Conservation (phyloP, 2,329 filamentous ascomycete genomes). For the Fusarium newnesense region DNA sequence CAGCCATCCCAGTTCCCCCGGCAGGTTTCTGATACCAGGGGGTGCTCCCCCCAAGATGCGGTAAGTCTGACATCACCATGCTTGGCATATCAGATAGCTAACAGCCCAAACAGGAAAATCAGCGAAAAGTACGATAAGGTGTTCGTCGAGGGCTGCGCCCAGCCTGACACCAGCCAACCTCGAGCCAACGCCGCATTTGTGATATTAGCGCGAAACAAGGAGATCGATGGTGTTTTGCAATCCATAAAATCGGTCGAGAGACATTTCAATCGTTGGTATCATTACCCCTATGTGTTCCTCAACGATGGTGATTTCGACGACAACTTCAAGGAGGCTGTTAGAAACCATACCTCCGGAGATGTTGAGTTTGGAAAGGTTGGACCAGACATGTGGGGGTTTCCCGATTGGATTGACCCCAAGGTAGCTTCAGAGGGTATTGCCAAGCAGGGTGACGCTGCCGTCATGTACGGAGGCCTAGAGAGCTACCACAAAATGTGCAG, state of each 20-base stretch:
- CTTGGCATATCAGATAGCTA: slow-evolving; percentile 19
- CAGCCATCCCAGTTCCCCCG: slow-evolving; percentile 84
- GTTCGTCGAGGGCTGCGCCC: slow-evolving; percentile 89
- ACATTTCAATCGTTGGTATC: slow-evolving; percentile 98
- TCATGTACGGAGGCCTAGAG: slow-evolving; percentile 99
- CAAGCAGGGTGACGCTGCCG: slow-evolving; percentile 95
- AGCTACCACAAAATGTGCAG: slow-evolving; percentile 99
- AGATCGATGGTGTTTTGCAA: slow-evolving; percentile 94
- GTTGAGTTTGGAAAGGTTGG: slow-evolving; percentile 97
- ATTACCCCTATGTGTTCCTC: slow-evolving; percentile 98
- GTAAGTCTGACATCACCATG: slow-evolving; percentile 60
- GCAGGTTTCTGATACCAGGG: slow-evolving; percentile 85
- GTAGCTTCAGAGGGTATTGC: slow-evolving; percentile 95
- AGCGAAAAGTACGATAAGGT: slow-evolving; percentile 98
- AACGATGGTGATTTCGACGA: slow-evolving; percentile 98
- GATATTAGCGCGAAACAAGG: slow-evolving; percentile 94
- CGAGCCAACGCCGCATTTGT: slow-evolving; percentile 96
- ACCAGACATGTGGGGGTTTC: slow-evolving; percentile 92
- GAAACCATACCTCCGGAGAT: slow-evolving; percentile 86
- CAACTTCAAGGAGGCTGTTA: slow-evolving; percentile 87
- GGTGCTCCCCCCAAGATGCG: slow-evolving; percentile 90
- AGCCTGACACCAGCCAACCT: slow-evolving; percentile 80
- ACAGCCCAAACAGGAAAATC: slow-evolving; percentile 77
- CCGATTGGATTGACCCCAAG: slow-evolving; percentile 94
- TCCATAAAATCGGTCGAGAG: slow-evolving; percentile 98